phyloP scores from a whole-genome alignment of 768 basidiomycete species.

The Mycena galopus region DNA sequence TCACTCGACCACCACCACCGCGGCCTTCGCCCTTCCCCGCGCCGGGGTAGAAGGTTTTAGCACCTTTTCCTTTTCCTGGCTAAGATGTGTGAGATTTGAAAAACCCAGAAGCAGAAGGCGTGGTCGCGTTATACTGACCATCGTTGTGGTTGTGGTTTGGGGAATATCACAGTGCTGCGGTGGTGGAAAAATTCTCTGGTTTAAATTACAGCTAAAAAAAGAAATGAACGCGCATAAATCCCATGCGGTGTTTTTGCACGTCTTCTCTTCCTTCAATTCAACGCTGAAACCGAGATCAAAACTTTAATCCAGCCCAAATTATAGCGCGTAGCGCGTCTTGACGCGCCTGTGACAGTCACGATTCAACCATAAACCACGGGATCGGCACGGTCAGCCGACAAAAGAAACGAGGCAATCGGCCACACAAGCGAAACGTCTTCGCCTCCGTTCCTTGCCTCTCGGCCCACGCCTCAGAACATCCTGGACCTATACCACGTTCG shows the following conservation, averaged over 20 bases:
- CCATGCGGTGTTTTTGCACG: neutral
- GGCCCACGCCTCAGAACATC: conserved; percentile 16
- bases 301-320: neutral
- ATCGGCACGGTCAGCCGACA: neutral
- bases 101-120: too few species aligned
- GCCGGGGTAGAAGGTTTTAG: neutral
- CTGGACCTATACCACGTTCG: conserved; percentile 21
- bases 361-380: conserved; percentile 2
- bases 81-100: neutral
- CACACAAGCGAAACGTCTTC: conserved; percentile 15
- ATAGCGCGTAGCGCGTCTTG: neutral
- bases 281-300: neutral
- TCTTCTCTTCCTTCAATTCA: neutral
- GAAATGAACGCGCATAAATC: too few species aligned
- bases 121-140: neutral
- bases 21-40: neutral
- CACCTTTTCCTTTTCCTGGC: conserved; percentile 15
- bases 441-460: conserved; percentile 13
- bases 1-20: conserved; percentile 47
- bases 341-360: conserved; percentile 35
- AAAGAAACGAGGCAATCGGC: conserved; percentile 21
- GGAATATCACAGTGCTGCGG: neutral
- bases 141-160: neutral
- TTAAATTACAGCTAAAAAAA: neutral
- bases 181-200: neutral